phyloP scores from a whole-genome alignment of 129 eudicot species.

The Lonicera japonica region DNA sequence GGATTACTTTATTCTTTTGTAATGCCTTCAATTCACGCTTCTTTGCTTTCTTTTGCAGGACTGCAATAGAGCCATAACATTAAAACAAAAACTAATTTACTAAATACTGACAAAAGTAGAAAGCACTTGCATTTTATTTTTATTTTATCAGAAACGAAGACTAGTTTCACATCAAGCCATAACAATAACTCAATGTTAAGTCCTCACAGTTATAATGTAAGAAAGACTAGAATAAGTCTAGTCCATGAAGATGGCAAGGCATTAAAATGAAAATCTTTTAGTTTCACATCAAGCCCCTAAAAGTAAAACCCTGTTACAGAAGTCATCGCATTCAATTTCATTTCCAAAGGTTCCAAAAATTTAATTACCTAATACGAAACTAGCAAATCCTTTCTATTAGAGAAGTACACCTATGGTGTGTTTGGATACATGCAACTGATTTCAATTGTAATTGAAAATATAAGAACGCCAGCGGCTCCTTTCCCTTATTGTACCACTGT shows the following conservation, averaged over 20 bases:
- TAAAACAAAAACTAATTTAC: neutral
- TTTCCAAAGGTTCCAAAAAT: neutral
- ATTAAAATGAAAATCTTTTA: neutral
- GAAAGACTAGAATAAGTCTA: neutral
- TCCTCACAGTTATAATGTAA: neutral
- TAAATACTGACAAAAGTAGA: neutral
- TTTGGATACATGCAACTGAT: neutral
- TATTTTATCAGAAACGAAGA: neutral
- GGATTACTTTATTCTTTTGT: conserved; percentile 27
- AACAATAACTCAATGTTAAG: neutral
- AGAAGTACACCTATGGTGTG: neutral
- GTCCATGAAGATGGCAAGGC: neutral
- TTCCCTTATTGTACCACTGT: too few relatives aligned
- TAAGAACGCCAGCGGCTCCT: too few relatives aligned
- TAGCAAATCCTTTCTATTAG: neutral
- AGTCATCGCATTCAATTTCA: neutral
- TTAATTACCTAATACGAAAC: neutral
- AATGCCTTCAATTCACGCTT: conserved; percentile 57
- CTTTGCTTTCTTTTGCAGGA: conserved; percentile 52
- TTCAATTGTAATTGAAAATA: too few relatives aligned
- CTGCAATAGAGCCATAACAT: conserved; percentile 37
- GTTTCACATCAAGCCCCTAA: neutral
- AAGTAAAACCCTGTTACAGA: neutral
- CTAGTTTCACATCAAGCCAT: neutral
- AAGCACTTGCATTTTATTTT: neutral